Conservation (phyloP, 306 rosid genomes). For the Acacia crassicarpa region DNA sequence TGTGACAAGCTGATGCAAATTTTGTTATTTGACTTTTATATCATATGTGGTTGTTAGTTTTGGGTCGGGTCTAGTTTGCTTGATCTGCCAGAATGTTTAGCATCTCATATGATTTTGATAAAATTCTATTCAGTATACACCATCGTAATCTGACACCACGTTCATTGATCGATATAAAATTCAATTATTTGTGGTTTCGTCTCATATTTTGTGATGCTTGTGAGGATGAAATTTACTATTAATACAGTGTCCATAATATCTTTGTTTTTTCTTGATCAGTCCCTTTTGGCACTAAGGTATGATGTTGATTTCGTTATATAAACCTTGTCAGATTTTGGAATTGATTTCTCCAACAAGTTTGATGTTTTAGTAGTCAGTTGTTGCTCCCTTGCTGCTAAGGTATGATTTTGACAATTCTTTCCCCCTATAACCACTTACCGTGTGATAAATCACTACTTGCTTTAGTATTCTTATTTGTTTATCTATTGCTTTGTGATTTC, state of each 20-base stretch:
- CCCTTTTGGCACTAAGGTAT: constrained; percentile 8
- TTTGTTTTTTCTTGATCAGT: not conserved
- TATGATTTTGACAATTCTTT: constrained; percentile 29
- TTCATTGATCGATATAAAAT: not conserved
- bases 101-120: no score
- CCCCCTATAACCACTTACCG: not conserved
- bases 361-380: constrained; percentile 80
- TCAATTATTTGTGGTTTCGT: not conserved
- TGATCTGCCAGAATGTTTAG: not conserved
- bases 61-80: not conserved
- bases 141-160: not conserved
- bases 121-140: not conserved
- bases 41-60: not conserved
- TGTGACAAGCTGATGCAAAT: not conserved
- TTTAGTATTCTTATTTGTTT: not conserved
- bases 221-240: not conserved
- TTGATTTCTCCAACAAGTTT: constrained; percentile 72
- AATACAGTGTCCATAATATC: no score
- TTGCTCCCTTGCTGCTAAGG: constrained; percentile 79
- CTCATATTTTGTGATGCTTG: not conserved
- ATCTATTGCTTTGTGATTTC: constrained; percentile 14
- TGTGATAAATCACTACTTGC: not conserved
- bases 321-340: constrained; percentile 59
- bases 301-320: no score
- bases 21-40: not conserved